These are phyloP conservation scores for Aspergillus tubingensis DNA, from an alignment of 2,329 filamentous ascomycete genomes.

Conservation along the genomic window DNA sequence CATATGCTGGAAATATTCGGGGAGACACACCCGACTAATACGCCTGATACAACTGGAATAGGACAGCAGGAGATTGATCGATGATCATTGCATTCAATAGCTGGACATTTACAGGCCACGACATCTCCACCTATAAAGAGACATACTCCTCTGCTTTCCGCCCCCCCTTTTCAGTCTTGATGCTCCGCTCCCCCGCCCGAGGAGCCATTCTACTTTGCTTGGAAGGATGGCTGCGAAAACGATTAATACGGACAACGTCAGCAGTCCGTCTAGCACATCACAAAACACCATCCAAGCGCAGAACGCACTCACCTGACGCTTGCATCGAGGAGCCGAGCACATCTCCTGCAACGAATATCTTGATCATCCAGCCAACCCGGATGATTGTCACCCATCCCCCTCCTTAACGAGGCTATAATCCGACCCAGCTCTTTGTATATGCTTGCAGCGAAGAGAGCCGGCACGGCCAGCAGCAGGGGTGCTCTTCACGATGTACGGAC, in stretches of 20 bases:
- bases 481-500: constrained; percentile 30
- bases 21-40: constrained; percentile 17
- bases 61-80: not conserved
- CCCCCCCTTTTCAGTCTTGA: constrained; percentile 22
- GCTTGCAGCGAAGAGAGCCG: constrained; percentile 29
- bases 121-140: constrained; percentile 9
- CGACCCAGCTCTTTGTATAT: constrained; percentile 32
- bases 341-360: constrained; percentile 33
- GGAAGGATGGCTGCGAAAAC: constrained; percentile 27
- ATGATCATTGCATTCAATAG: not conserved
- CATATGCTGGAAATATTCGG: constrained; percentile 36
- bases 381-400: constrained; percentile 23
- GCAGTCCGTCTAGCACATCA: constrained; percentile 21
- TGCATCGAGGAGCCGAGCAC: constrained; percentile 35
- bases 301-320: constrained; percentile 23
- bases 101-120: not conserved
- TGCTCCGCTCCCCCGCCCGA: constrained; percentile 17
- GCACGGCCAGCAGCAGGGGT: constrained; percentile 24
- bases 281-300: not conserved
- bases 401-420: constrained; percentile 25
- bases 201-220: constrained; percentile 27
- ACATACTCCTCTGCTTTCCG: constrained; percentile 13
- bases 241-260: constrained; percentile 31
- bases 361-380: constrained; percentile 28
- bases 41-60: not conserved